Percentiles rank a stretch among this genome's conserved stretches.
These are phyloP conservation scores for Diaporthe helianthi DNA, from an alignment of 2,329 filamentous ascomycete genomes.

Conservation along the genomic window DNA sequence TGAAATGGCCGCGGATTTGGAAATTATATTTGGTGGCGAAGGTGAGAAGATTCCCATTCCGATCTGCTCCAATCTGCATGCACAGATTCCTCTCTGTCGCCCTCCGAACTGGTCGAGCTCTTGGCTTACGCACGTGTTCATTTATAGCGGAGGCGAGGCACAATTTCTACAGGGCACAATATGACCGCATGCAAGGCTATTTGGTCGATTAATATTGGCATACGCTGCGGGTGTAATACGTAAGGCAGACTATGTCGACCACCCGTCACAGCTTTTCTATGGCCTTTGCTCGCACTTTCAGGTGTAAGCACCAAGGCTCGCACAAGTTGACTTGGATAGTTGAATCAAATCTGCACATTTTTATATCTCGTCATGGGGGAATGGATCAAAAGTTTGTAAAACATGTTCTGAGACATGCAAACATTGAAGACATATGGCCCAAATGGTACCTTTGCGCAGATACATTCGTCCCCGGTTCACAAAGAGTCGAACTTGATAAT, in stretches of 20 bases:
- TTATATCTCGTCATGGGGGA: background rate
- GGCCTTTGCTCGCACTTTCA: background rate
- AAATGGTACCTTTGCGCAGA: background rate
- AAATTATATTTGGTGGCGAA: background rate
- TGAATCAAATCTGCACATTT: background rate
- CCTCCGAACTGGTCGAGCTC: background rate
- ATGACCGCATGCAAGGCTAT: background rate
- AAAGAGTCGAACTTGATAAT: too few relatives aligned
- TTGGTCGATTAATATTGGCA: background rate
- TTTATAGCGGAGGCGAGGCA: background rate
- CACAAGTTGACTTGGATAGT: background rate
- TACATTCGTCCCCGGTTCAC: too few relatives aligned
- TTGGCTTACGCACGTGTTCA: background rate
- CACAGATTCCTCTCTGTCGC: background rate
- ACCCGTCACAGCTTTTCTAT: background rate
- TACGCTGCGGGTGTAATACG: too few relatives aligned
- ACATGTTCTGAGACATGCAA: background rate
- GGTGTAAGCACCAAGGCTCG: background rate
- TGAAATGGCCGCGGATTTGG: background rate
- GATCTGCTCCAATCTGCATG: background rate
- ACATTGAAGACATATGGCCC: too few relatives aligned
- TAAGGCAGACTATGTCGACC: too few relatives aligned
- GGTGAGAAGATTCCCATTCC: background rate
- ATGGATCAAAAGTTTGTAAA: background rate
- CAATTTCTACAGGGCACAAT: background rate